Conservation (phyloP, 768 basidiomycete species). For the Leccinum imitatum region DNA sequence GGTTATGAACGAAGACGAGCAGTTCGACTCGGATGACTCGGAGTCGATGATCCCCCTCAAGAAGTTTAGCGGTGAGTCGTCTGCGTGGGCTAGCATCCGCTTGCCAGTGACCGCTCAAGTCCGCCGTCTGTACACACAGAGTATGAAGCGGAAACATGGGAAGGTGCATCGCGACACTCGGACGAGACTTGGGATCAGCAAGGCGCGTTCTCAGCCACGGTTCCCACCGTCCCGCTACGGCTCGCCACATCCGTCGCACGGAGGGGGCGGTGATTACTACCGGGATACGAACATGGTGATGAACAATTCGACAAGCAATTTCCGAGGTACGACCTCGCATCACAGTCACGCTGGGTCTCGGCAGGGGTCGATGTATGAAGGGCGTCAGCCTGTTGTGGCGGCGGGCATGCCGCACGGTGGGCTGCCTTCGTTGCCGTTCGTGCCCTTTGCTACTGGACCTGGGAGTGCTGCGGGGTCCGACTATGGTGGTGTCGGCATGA, state of each 20-base stretch:
- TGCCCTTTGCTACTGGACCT: constrained; percentile 65
- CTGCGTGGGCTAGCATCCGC: not conserved
- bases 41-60: constrained; percentile 98
- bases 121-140: constrained; percentile 45
- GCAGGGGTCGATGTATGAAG: constrained; percentile 41
- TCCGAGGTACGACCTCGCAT: constrained; percentile 44
- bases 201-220: constrained; percentile 55
- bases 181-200: constrained; percentile 72
- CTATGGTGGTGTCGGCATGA: constrained; percentile 57
- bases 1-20: constrained; percentile 91
- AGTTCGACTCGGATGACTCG: too few species aligned
- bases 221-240: constrained; percentile 55
- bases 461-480: constrained; percentile 74
- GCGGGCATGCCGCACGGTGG: constrained; percentile 40
- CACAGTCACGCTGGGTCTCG: constrained; percentile 47
- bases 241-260: constrained; percentile 70
- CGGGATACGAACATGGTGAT: constrained; percentile 71
- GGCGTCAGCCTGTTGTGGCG: constrained; percentile 36
- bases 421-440: constrained; percentile 65
- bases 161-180: constrained; percentile 69
- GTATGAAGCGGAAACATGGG: constrained; percentile 94
- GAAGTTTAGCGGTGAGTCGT: constrained; percentile 86
- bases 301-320: constrained; percentile 60
- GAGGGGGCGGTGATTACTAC: constrained; percentile 73
- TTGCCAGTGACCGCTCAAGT: constrained; percentile 13